A percentile compares a stretch with the other conserved stretches of the same genome.
These are phyloP conservation scores for Colletotrichum noveboracense DNA, from an alignment of 2,329 filamentous ascomycete species.

Conservation along the genomic window DNA sequence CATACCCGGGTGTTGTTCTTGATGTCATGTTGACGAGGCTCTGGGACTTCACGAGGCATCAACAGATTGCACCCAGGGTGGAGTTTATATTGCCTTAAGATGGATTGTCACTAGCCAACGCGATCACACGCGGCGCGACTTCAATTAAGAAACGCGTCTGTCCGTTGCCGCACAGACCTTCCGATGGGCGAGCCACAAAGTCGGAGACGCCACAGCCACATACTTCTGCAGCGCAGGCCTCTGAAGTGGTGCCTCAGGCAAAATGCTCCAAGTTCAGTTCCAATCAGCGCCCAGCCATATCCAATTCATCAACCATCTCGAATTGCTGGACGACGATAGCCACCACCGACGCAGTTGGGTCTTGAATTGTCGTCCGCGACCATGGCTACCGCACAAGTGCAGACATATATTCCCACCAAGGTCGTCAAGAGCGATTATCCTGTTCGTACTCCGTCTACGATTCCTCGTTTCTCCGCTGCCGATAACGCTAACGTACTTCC, in stretches of 20 bases:
- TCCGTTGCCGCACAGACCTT: neutral
- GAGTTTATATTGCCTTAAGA: neutral
- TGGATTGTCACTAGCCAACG: neutral
- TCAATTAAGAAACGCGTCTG: neutral
- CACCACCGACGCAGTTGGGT: constrained; percentile 3
- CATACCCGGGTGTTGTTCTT: constrained; percentile 49
- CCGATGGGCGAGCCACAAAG: neutral
- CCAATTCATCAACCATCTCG: neutral
- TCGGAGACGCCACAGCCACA: neutral
- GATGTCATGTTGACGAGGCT: neutral
- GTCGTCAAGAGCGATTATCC: constrained; percentile 83
- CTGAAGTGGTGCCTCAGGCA: neutral
- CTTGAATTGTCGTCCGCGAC: constrained; percentile 11
- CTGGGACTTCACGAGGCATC: neutral
- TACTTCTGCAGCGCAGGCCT: neutral
- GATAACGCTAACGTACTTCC: constrained; percentile 25
- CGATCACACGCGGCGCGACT: neutral
- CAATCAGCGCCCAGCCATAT: neutral
- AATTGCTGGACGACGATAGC: neutral
- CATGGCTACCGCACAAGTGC: constrained; percentile 31
- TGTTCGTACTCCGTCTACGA: constrained; percentile 60
- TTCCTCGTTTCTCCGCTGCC: constrained; percentile 15
- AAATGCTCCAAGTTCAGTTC: neutral
- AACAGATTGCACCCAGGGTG: neutral
- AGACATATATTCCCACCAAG: constrained; percentile 71